These are phyloP conservation scores for maize (Zea mays) DNA, from an alignment of 176 grass and related monocot species.

Conservation along the genomic window DNA sequence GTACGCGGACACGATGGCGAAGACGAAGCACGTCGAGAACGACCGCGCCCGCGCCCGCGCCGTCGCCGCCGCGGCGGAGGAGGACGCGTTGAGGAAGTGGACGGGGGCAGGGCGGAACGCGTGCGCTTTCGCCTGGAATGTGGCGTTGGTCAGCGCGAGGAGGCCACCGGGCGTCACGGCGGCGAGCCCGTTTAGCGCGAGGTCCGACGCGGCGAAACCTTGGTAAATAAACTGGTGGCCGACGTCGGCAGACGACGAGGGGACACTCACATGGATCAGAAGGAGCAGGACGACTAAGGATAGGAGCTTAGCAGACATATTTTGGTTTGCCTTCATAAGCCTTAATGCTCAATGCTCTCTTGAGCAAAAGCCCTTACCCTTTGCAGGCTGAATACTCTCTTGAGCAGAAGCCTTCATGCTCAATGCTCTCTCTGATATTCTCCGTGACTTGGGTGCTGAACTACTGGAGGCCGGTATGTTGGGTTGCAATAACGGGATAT, in stretches of 20 bases:
- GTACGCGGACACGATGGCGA: slow-evolving; percentile 9
- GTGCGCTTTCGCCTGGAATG: slow-evolving; percentile 17
- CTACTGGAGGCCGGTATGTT: no score
- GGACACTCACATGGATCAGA: neutral
- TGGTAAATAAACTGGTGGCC: slow-evolving; percentile 7
- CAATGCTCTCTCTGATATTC: neutral
- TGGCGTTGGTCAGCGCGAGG: slow-evolving; percentile 38
- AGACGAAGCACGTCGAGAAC: slow-evolving; percentile 26
- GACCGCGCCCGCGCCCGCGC: slow-evolving; percentile 2
- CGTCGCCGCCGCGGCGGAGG: neutral
- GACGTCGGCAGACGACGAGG: neutral
- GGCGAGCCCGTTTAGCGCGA: slow-evolving; percentile 28
- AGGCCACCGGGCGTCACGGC: slow-evolving; percentile 14
- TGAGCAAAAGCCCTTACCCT: neutral
- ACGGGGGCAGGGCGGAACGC: slow-evolving; percentile 25
- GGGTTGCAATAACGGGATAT: no score
- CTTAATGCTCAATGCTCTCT: neutral
- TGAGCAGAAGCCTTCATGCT: neutral
- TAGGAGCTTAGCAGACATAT: neutral
- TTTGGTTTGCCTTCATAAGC: neutral
- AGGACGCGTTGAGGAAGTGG: slow-evolving; percentile 14
- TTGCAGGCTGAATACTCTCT: neutral
- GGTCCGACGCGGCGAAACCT: slow-evolving; percentile 27
- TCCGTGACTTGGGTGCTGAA: no score
- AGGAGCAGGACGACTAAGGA: neutral